Percentiles rank a stretch among this genome's conserved stretches.
Evolutionary conservation across 1,284 basidiomycete genomes (phyloP).

Genomic region (Nidula niveotomentosa): DNA sequence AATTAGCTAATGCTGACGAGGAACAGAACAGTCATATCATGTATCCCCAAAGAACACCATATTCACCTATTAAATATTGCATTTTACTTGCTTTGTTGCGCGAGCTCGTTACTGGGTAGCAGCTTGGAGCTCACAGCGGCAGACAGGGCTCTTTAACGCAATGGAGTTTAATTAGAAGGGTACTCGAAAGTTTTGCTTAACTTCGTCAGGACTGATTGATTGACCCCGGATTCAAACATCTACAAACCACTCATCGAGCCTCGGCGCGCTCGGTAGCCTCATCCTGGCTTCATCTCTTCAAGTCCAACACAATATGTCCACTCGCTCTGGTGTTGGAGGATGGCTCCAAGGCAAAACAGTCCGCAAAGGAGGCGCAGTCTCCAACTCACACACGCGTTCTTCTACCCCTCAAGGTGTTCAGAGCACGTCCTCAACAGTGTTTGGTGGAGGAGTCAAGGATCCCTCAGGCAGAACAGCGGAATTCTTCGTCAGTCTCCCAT

Average conservation of each 20-base stretch:
- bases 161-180: too few relatives aligned
- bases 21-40: neutral
- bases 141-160: too few relatives aligned
- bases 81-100: too few relatives aligned
- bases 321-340: slow-evolving; percentile 29
- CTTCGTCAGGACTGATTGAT: neutral
- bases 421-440: slow-evolving; percentile 68
- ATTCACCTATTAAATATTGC: neutral
- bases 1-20: too few relatives aligned
- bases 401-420: slow-evolving; percentile 65
- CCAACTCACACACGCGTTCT: slow-evolving; percentile 51
- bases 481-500: slow-evolving; percentile 60
- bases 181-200: too few relatives aligned
- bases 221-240: neutral
- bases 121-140: too few relatives aligned
- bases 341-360: slow-evolving; percentile 76
- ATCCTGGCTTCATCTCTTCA: too few relatives aligned
- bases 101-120: too few relatives aligned
- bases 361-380: slow-evolving; percentile 57
- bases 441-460: slow-evolving; percentile 81
- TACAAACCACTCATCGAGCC: neutral
- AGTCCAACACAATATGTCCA: slow-evolving; percentile 20
- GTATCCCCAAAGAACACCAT: neutral
- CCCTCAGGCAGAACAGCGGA: slow-evolving; percentile 76
- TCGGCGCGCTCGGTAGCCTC: neutral